Percentiles rank a stretch among this genome's conserved stretches.
Conservation (phyloP, 225 moss, liverwort and hornwort species). For the Marchantia polymorpha region DNA sequence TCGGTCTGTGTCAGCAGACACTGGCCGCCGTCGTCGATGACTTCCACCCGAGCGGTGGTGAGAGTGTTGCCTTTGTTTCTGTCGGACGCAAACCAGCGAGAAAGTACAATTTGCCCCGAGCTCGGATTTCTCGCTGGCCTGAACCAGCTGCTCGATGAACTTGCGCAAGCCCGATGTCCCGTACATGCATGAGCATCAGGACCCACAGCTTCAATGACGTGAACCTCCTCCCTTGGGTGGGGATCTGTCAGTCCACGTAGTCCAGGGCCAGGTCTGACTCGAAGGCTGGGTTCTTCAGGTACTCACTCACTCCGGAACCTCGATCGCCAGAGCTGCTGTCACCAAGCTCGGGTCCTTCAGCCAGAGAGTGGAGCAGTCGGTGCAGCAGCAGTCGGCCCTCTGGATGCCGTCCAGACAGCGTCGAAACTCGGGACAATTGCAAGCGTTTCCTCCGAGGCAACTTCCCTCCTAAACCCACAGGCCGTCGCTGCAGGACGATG, state of each 20-base stretch:
- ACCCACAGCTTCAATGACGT: conserved; percentile 78
- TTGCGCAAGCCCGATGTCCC: conserved; percentile 55
- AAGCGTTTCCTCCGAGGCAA: conserved; percentile 74
- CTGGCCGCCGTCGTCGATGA: conserved; percentile 50
- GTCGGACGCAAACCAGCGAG: conserved; percentile 65
- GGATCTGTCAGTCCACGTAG: conserved; percentile 78
- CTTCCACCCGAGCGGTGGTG: conserved; percentile 56
- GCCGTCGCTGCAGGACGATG: conserved; percentile 49
- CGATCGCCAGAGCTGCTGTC: conserved; percentile 57
- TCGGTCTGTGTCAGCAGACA: conserved; percentile 63
- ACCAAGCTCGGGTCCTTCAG: conserved; percentile 57
- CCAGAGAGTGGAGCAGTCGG: conserved; percentile 81
- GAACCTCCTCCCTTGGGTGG: conserved; percentile 71
- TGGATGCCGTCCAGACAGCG: conserved; percentile 61
- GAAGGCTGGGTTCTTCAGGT: conserved; percentile 49
- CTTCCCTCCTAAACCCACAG: too few relatives aligned
- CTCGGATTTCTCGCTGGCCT: conserved; percentile 55
- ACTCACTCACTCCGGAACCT: conserved; percentile 57
- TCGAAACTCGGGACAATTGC: conserved; percentile 75
- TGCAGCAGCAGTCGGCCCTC: conserved; percentile 64
- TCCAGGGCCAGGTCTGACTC: conserved; percentile 63
- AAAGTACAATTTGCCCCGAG: conserved; percentile 54
- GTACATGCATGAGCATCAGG: conserved; percentile 72
- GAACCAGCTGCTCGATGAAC: conserved; percentile 52
- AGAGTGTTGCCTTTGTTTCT: conserved; percentile 51